phyloP scores from a whole-genome alignment of 495 filamentous ascomycete genomes.

The Annulohypoxylon stygium region DNA sequence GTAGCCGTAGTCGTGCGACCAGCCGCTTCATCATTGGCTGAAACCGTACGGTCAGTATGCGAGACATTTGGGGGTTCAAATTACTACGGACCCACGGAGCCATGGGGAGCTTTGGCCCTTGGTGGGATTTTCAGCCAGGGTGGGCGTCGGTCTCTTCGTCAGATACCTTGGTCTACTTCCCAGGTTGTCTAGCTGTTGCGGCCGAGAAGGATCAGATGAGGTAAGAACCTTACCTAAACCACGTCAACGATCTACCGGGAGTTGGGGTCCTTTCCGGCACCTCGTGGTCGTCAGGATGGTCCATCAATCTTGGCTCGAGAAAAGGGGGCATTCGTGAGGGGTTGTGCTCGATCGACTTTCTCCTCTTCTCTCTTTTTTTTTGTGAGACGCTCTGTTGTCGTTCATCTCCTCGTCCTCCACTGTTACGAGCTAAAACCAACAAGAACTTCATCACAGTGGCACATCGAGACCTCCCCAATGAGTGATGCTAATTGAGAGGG shows the following conservation, averaged over 20 bases:
- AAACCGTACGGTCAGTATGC: conserved; percentile 41
- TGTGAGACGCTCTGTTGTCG: conserved; percentile 22
- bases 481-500: conserved; percentile 23
- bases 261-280: conserved; percentile 6
- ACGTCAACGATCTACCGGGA: neutral
- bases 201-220: conserved; percentile 13
- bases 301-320: conserved; percentile 10
- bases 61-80: conserved; percentile 44
- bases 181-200: conserved; percentile 12
- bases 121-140: conserved; percentile 1
- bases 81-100: conserved; percentile 14
- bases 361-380: conserved; percentile 1
- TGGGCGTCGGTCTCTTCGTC: neutral
- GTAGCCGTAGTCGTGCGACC: conserved; percentile 42
- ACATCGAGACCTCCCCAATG: conserved; percentile 8
- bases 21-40: conserved; percentile 46
- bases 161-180: neutral
- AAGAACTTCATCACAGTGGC: conserved; percentile 30
- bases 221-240: conserved; percentile 1
- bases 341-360: conserved; percentile 9
- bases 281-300: conserved; percentile 8
- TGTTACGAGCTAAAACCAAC: conserved; percentile 12
- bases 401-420: conserved; percentile 20
- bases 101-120: neutral
- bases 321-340: conserved; percentile 24